Percentiles rank a stretch among this genome's conserved stretches.
phyloP scores from a whole-genome alignment of 495 filamentous ascomycete genomes.

The Penicillium argentinense region DNA sequence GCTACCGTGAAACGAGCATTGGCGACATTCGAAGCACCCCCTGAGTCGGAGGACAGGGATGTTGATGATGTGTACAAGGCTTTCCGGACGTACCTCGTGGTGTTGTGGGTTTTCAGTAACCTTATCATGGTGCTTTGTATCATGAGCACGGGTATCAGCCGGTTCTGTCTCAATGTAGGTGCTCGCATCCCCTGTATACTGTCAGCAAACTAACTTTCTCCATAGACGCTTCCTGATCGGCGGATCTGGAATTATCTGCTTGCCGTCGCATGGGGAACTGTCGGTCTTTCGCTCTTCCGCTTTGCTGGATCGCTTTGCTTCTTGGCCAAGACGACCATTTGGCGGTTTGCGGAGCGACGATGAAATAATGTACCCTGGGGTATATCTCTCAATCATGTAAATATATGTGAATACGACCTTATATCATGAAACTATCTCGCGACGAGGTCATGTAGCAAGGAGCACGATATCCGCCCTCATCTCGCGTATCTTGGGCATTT shows the following conservation, averaged over 20 bases:
- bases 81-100: slow-evolving; percentile 84
- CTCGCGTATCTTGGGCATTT: too few species aligned
- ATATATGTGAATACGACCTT: neutral
- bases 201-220: neutral
- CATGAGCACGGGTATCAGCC: slow-evolving; percentile 71
- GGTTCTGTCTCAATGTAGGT: slow-evolving; percentile 75
- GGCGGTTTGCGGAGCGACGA: neutral
- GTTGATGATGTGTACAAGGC: slow-evolving; percentile 91
- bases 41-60: slow-evolving; percentile 54
- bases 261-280: slow-evolving; percentile 9
- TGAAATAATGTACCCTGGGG: neutral
- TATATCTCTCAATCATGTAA: neutral
- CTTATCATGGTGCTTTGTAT: slow-evolving; percentile 73
- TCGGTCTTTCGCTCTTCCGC: slow-evolving; percentile 10
- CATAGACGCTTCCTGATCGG: slow-evolving; percentile 1
- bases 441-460: too few species aligned
- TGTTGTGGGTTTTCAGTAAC: slow-evolving; percentile 86
- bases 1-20: slow-evolving; percentile 85
- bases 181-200: neutral
- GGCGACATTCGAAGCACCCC: slow-evolving; percentile 51
- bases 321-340: slow-evolving; percentile 3
- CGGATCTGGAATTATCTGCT: slow-evolving; percentile 9
- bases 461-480: too few species aligned
- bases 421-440: too few species aligned
- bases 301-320: slow-evolving; percentile 12